Percentiles rank a stretch among this genome's conserved stretches.
Conservation (phyloP, 225 moss, liverwort and hornwort species). For the Climacium dendroides region DNA sequence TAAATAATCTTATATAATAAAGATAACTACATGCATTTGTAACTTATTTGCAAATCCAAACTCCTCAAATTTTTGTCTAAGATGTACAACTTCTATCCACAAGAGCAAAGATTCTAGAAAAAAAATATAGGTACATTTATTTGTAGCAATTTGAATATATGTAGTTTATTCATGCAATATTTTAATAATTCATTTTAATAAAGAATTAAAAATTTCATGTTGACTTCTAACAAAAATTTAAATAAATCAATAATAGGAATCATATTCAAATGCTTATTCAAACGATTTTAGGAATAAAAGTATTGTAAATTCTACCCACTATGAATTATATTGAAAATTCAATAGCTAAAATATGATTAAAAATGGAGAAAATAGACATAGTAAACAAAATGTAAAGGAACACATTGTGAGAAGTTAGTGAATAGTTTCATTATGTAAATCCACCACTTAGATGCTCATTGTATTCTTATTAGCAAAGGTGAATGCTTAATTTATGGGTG, state of each 20-base stretch:
- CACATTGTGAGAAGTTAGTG: background rate
- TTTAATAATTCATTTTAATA: background rate
- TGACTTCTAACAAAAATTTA: background rate
- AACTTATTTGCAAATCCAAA: background rate
- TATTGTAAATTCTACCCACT: rapidly evolving
- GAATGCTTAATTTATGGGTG: background rate
- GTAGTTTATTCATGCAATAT: background rate
- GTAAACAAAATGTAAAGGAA: background rate
- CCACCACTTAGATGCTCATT: background rate
- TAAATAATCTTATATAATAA: background rate
- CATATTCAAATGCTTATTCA: background rate
- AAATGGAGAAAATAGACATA: rapidly evolving
- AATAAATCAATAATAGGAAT: background rate
- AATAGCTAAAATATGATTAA: background rate
- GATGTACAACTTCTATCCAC: background rate
- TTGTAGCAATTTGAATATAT: background rate
- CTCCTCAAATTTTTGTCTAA: rapidly evolving
- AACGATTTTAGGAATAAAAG: background rate
- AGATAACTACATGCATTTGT: background rate
- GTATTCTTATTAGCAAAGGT: background rate
- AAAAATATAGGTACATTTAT: rapidly evolving
- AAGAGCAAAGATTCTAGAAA: background rate
- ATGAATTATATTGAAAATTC: too few species aligned
- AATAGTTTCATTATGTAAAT: background rate
- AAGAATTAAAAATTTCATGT: background rate